Evolutionary conservation across 805 yeast genomes (phyloP).

Genomic region (Candida nanaspora): DNA sequence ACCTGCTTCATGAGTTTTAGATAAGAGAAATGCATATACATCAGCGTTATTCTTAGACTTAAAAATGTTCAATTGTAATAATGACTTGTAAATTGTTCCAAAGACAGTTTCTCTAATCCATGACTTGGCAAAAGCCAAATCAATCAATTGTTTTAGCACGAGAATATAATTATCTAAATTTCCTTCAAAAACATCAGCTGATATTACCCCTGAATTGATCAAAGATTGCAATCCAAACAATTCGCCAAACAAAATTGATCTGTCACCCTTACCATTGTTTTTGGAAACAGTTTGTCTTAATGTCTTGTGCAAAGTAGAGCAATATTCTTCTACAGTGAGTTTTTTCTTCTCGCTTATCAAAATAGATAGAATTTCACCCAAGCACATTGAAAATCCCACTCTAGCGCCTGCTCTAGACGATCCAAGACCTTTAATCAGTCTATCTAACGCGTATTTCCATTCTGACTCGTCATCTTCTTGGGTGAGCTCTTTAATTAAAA

Average conservation of each 20-base stretch:
- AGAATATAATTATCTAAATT: conserved; percentile 19
- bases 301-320: conserved; percentile 27
- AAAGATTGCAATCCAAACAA: conserved; percentile 79
- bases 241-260: conserved; percentile 75
- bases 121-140: conserved; percentile 55
- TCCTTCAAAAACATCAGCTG: conserved; percentile 13
- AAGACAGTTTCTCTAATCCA: conserved; percentile 85
- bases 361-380: conserved; percentile 56
- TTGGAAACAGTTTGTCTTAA: conserved; percentile 33
- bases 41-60: conserved; percentile 4
- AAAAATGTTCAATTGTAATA: conserved; percentile 21
- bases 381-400: conserved; percentile 81
- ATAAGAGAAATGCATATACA: conserved; percentile 23
- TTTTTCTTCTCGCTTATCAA: conserved; percentile 19
- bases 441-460: conserved; percentile 74
- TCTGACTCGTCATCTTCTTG: conserved; percentile 40
- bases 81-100: conserved; percentile 57
- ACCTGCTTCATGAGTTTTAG: conserved; percentile 40
- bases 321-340: conserved; percentile 32
- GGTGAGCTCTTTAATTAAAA: conserved; percentile 53
- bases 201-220: conserved; percentile 44
- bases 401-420: conserved; percentile 81
- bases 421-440: conserved; percentile 75
- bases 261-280: conserved; percentile 74
- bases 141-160: conserved; percentile 42